Evolutionary conservation across 768 basidiomycete species (phyloP).

Genomic region (Rhodotorula kratochvilovae): DNA sequence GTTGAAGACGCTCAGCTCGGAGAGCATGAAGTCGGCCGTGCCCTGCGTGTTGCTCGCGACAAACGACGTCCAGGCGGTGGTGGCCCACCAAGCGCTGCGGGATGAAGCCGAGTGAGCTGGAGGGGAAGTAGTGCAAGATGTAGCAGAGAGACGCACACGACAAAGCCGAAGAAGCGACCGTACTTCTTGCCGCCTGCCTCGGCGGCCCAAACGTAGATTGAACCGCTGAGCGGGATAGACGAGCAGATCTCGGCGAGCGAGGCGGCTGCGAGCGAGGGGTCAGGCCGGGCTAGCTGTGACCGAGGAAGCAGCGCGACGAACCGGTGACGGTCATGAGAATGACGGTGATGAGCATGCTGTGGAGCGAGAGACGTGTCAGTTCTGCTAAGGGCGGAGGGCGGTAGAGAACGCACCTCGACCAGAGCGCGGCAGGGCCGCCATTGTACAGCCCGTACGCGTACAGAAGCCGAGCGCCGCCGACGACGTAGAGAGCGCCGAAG

Average conservation of each 20-base stretch:
- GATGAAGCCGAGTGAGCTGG: not conserved
- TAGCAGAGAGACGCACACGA: constrained; percentile 56
- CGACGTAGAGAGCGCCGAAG: constrained; percentile 84
- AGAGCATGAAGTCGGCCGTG: constrained; percentile 83
- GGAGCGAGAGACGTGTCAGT: not conserved
- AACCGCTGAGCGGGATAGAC: constrained; percentile 61
- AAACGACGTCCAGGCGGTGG: constrained; percentile 95
- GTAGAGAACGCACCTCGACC: constrained; percentile 59
- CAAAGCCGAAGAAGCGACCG: constrained; percentile 77
- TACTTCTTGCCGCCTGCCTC: constrained; percentile 85
- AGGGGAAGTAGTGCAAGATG: not conserved
- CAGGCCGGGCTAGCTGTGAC: not conserved
- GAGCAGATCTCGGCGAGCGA: constrained; percentile 88
- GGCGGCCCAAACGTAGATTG: constrained; percentile 92
- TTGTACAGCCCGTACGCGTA: constrained; percentile 76
- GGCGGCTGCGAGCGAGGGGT: constrained; percentile 52
- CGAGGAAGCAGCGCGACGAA: not conserved
- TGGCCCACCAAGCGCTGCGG: constrained; percentile 75
- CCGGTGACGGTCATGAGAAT: constrained; percentile 77
- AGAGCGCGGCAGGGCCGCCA: constrained; percentile 74
- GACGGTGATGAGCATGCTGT: constrained; percentile 64
- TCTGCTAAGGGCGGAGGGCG: fast-evolving
- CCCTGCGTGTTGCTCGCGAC: constrained; percentile 83
- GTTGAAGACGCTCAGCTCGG: constrained; percentile 73
- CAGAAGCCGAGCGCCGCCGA: constrained; percentile 64